Evolutionary conservation across 1,284 basidiomycete genomes (phyloP).

Genomic region (Leccinum solheimii): DNA sequence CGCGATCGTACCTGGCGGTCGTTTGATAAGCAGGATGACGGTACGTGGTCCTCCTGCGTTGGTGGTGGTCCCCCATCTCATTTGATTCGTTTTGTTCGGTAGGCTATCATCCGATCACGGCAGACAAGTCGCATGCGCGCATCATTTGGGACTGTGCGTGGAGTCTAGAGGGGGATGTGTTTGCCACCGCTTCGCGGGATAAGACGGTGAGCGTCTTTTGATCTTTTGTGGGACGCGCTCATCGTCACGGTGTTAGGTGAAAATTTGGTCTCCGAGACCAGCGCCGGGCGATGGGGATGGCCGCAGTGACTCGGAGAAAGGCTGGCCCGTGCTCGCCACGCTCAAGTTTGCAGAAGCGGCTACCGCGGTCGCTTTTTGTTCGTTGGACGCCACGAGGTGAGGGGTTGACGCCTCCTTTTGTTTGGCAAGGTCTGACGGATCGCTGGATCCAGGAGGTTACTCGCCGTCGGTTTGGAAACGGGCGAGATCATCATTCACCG

Average conservation of each 20-base stretch:
- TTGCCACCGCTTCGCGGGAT: conserved; percentile 93
- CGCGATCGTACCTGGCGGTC: conserved; percentile 92
- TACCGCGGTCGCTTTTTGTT: conserved; percentile 69
- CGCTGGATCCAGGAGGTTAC: conserved; percentile 44
- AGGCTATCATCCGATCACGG: conserved; percentile 64
- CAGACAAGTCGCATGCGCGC: conserved; percentile 84
- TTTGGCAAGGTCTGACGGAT: conserved; percentile 1
- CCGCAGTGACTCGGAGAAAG: neutral
- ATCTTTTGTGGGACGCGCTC: neutral
- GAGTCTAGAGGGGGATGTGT: conserved; percentile 70
- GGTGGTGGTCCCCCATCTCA: neutral
- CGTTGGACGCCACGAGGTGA: conserved; percentile 44
- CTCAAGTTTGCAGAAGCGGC: conserved; percentile 65
- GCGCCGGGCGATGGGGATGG: conserved; percentile 25
- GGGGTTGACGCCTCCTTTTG: conserved; percentile 11
- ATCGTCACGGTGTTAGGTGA: conserved; percentile 51
- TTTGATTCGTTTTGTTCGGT: conserved; percentile 1
- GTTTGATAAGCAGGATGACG: conserved; percentile 52
- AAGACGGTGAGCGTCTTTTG: conserved; percentile 65
- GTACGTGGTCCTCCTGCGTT: conserved; percentile 33
- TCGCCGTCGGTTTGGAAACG: conserved; percentile 73
- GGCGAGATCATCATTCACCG: conserved; percentile 64
- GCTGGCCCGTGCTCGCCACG: conserved; percentile 54
- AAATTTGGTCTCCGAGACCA: conserved; percentile 56
- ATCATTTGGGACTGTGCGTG: conserved; percentile 97